These are phyloP conservation scores for Fusarium longipes DNA, from an alignment of 2,329 filamentous ascomycete species.

Conservation along the genomic window DNA sequence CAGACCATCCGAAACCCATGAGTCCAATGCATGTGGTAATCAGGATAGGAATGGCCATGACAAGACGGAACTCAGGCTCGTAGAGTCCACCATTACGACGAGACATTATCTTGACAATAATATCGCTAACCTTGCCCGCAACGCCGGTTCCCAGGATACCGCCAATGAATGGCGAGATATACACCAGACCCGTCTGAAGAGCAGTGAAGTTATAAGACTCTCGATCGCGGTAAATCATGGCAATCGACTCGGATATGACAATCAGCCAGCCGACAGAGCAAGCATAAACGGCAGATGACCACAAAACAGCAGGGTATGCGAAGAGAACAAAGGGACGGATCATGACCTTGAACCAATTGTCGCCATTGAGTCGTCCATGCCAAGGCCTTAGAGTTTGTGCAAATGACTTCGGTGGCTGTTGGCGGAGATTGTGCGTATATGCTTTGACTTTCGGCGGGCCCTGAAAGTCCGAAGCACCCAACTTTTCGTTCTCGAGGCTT, in stretches of 20 bases:
- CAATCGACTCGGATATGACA: constrained; percentile 88
- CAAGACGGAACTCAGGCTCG: constrained; percentile 90
- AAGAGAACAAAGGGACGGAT: constrained; percentile 86
- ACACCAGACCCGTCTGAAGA: constrained; percentile 85
- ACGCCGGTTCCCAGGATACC: constrained; percentile 92
- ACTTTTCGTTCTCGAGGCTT: constrained; percentile 57
- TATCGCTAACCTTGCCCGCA: constrained; percentile 86
- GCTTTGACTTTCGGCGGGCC: constrained; percentile 52
- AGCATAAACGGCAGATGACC: constrained; percentile 86
- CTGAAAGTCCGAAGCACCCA: constrained; percentile 52
- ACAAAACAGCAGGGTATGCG: constrained; percentile 88
- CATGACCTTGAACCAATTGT: constrained; percentile 83
- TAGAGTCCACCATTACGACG: constrained; percentile 91
- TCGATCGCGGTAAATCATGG: constrained; percentile 78
- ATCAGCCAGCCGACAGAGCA: constrained; percentile 96
- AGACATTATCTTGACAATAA: constrained; percentile 85
- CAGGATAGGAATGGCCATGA: constrained; percentile 86
- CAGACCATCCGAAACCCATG: constrained; percentile 98
- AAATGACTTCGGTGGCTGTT: constrained; percentile 77
- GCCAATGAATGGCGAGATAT: constrained; percentile 89
- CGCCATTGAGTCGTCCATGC: constrained; percentile 80
- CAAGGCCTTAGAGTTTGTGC: constrained; percentile 78
- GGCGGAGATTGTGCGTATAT: constrained; percentile 78
- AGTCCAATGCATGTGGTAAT: constrained; percentile 84
- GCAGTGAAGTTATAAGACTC: constrained; percentile 83